Evolutionary conservation across 2,329 filamentous ascomycete genomes (phyloP).

Genomic region (Verticillium dahliae): DNA sequence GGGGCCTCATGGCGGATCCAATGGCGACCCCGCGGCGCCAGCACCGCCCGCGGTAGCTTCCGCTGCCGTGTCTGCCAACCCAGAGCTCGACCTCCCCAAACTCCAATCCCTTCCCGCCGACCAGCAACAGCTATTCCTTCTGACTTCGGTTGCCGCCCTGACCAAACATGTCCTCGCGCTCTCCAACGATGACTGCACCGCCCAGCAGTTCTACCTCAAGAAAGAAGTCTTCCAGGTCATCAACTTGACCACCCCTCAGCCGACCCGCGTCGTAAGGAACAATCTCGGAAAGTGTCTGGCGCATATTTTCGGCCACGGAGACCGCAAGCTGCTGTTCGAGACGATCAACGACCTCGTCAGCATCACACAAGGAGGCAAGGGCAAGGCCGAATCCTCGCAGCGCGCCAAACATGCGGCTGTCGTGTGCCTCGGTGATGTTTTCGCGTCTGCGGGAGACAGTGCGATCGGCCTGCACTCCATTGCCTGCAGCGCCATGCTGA

Average conservation of each 20-base stretch:
- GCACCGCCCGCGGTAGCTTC: constrained; percentile 19
- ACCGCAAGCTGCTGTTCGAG: constrained; percentile 88
- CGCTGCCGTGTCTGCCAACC: constrained; percentile 41
- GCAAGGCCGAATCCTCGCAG: constrained; percentile 67
- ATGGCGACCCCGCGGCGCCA: constrained; percentile 17
- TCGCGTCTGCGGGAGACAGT: constrained; percentile 88
- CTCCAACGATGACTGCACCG: constrained; percentile 71
- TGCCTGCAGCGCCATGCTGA: constrained; percentile 65
- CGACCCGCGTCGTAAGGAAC: constrained; percentile 83
- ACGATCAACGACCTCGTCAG: constrained; percentile 81
- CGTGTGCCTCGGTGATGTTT: constrained; percentile 81
- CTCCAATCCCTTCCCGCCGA: constrained; percentile 84
- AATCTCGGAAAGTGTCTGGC: constrained; percentile 81
- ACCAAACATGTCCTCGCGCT: constrained; percentile 73
- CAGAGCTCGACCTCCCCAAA: constrained; percentile 84
- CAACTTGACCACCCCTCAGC: constrained; percentile 71
- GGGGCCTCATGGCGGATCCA: constrained; percentile 27
- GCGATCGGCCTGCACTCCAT: constrained; percentile 77
- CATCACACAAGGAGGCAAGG: constrained; percentile 68
- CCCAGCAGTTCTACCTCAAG: constrained; percentile 87
- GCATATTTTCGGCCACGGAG: constrained; percentile 75
- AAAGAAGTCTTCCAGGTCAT: constrained; percentile 92
- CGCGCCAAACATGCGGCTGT: constrained; percentile 82
- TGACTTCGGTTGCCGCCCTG: constrained; percentile 81
- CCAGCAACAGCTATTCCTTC: constrained; percentile 90